These are phyloP conservation scores for Tolypocladium endophyticum DNA, from an alignment of 2,329 filamentous ascomycete genomes.

Conservation along the genomic window DNA sequence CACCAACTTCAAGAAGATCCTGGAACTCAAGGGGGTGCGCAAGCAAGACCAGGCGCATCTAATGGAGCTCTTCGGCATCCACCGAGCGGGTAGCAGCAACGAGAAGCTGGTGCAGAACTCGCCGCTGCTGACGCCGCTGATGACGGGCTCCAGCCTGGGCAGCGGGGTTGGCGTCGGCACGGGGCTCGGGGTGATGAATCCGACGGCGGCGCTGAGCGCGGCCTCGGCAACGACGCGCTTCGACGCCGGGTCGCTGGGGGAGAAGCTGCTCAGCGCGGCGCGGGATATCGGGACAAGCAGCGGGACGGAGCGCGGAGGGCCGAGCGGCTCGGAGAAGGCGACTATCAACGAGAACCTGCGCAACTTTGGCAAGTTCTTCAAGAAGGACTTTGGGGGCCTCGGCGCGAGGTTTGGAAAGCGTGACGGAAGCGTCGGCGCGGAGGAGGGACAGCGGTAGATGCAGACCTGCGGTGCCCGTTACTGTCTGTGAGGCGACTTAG, in stretches of 20 bases:
- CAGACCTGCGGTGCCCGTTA: not conserved
- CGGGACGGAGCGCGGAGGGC: slow-evolving; percentile 11
- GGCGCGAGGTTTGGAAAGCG: slow-evolving; percentile 62
- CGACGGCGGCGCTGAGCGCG: slow-evolving; percentile 29
- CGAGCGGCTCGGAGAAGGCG: slow-evolving; percentile 43
- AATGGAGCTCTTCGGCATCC: slow-evolving; percentile 71
- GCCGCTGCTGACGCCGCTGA: slow-evolving; percentile 59
- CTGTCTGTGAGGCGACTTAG: not conserved
- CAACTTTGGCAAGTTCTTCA: slow-evolving; percentile 95
- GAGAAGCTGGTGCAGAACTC: slow-evolving; percentile 61
- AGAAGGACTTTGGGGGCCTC: slow-evolving; percentile 70
- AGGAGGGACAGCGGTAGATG: slow-evolving; percentile 11
- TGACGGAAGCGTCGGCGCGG: slow-evolving; percentile 27
- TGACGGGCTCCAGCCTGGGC: slow-evolving; percentile 32
- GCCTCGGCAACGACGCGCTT: slow-evolving; percentile 44
- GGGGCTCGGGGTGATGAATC: slow-evolving; percentile 28
- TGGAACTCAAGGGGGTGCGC: slow-evolving; percentile 88
- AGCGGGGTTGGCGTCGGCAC: slow-evolving; percentile 17
- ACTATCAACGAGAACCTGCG: slow-evolving; percentile 89
- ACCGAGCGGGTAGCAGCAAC: slow-evolving; percentile 66
- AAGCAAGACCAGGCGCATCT: slow-evolving; percentile 75
- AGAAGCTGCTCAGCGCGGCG: slow-evolving; percentile 79
- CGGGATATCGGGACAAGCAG: slow-evolving; percentile 63
- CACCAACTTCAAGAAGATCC: slow-evolving; percentile 88
- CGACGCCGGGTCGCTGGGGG: slow-evolving; percentile 73